Conservation (phyloP, 2,329 filamentous ascomycete genomes). For the Cyclaneusma minus region DNA sequence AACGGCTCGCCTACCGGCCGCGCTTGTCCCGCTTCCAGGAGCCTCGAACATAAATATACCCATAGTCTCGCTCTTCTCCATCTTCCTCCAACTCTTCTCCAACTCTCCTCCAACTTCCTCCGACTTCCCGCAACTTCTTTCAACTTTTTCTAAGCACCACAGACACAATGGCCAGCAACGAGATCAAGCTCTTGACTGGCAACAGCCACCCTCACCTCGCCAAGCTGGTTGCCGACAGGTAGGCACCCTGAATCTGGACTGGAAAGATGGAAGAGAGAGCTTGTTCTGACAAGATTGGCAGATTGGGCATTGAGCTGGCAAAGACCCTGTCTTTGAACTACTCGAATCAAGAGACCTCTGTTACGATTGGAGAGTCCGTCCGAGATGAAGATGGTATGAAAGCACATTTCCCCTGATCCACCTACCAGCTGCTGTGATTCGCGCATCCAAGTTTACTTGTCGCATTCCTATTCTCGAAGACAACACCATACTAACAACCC, state of each 20-base stretch:
- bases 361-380: constrained; percentile 91
- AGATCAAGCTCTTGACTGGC: constrained; percentile 60
- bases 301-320: constrained; percentile 61
- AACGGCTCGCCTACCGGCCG: too few species aligned
- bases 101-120: too few species aligned
- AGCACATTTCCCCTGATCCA: neutral
- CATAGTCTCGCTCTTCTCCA: too few species aligned
- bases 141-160: too few species aligned
- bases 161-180: constrained; percentile 49
- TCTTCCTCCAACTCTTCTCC: too few species aligned
- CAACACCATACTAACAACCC: neutral
- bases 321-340: constrained; percentile 73
- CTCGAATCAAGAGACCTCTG: constrained; percentile 75
- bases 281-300: constrained; percentile 21
- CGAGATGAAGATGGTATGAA: constrained; percentile 74
- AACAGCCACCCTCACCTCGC: constrained; percentile 62
- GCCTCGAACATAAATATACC: too few species aligned
- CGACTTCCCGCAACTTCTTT: too few species aligned
- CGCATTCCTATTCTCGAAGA: constrained; percentile 9
- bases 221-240: constrained; percentile 53
- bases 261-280: neutral
- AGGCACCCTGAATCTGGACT: constrained; percentile 11
- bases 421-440: too few species aligned
- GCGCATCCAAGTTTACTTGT: too few species aligned
- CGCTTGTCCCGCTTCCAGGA: too few species aligned